Evolutionary conservation across 2,329 filamentous ascomycete species (phyloP).

Genomic region (Talaromyces sp.): DNA sequence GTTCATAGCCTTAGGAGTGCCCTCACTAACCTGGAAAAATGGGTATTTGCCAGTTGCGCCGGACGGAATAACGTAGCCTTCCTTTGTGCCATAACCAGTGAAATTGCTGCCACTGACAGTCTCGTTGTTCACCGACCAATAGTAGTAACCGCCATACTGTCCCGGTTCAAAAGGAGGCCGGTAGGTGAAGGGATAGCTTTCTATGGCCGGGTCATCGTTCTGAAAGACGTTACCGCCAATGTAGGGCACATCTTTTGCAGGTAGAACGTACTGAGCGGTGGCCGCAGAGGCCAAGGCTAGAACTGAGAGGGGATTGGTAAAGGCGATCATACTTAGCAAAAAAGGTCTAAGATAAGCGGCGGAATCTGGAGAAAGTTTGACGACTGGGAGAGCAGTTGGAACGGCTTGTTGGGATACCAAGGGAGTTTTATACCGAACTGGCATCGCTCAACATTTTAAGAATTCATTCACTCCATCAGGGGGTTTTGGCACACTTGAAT

Average conservation of each 20-base stretch:
- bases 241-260: neutral
- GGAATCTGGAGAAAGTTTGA: too few relatives aligned
- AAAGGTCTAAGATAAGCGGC: too few relatives aligned
- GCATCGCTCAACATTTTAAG: too few relatives aligned
- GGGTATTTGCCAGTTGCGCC: constrained; percentile 3
- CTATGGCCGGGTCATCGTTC: neutral
- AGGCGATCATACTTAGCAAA: too few relatives aligned
- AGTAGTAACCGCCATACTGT: constrained; percentile 12
- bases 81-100: neutral
- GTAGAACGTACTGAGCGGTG: neutral
- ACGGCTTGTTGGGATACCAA: too few relatives aligned
- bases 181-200: neutral
- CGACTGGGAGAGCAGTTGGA: too few relatives aligned
- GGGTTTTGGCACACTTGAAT: too few relatives aligned
- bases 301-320: too few relatives aligned
- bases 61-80: neutral
- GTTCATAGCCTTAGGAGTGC: too few relatives aligned
- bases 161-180: constrained; percentile 2
- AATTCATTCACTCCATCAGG: too few relatives aligned
- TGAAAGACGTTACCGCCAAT: constrained; percentile 1
- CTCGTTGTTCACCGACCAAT: constrained; percentile 11
- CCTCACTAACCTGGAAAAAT: neutral
- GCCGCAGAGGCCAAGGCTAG: neutral
- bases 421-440: too few relatives aligned
- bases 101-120: constrained; percentile 11